These are phyloP conservation scores for Sporopachydermia lactativora DNA, from an alignment of 805 yeast species.

Conservation along the genomic window DNA sequence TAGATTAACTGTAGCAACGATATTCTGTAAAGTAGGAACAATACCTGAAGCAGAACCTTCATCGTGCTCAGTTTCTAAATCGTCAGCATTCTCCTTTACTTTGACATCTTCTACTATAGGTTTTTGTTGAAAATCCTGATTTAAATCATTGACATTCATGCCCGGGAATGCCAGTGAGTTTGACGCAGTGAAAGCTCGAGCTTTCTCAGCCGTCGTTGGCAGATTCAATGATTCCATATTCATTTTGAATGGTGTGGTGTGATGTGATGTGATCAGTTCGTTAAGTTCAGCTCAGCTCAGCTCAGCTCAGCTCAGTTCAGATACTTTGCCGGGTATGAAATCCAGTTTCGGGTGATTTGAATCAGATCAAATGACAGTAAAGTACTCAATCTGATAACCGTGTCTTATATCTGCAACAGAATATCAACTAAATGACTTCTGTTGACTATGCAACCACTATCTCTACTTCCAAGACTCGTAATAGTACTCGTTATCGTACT, in stretches of 20 bases:
- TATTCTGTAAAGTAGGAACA: slow-evolving; percentile 73
- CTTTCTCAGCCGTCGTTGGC: slow-evolving; percentile 68
- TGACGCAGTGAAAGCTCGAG: slow-evolving; percentile 56
- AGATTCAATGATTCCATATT: slow-evolving; percentile 58
- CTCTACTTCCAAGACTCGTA: too few species aligned
- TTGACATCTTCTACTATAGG: slow-evolving; percentile 10
- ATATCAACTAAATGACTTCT: too few species aligned
- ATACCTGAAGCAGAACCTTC: slow-evolving; percentile 84
- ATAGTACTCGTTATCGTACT: too few species aligned
- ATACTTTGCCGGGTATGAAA: too few species aligned
- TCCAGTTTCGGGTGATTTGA: too few species aligned
- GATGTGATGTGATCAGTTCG: background rate
- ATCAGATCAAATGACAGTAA: too few species aligned
- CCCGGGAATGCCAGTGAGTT: slow-evolving; percentile 49
- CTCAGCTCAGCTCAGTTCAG: too few species aligned
- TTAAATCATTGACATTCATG: slow-evolving; percentile 28
- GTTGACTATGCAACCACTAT: too few species aligned
- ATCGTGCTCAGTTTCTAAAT: slow-evolving; percentile 25
- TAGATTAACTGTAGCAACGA: slow-evolving; percentile 93
- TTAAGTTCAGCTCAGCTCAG: too few species aligned
- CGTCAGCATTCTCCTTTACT: slow-evolving; percentile 9
- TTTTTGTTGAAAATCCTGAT: slow-evolving; percentile 6
- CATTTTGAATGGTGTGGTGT: slow-evolving; percentile 1
- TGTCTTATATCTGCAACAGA: too few species aligned
- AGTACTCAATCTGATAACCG: too few species aligned